Evolutionary conservation across 305 asterid genomes (phyloP), one percentile per base, ranked within the genome.

Genomic region (Solanum chacoense): DNA sequence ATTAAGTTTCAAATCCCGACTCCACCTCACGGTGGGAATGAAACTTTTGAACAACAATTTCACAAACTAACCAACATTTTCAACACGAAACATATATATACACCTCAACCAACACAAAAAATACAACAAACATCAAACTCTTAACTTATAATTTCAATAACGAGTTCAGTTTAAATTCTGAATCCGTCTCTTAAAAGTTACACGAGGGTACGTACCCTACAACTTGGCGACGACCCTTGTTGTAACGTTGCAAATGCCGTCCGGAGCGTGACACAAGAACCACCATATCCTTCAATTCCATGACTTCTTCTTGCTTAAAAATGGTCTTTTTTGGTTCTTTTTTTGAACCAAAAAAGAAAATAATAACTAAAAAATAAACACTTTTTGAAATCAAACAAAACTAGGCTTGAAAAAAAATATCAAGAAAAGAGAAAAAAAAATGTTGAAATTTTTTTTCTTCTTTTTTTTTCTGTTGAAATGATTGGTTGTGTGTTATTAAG

Each of bases 161-260:
- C 11, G 4, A 31, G 31, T 50, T 83, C 4, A 31, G 1, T 31
- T 31, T 84, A 84, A 84, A 84, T 84, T n/a, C 0, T 55, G 74
- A 32, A 22, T 84, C 3, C 2, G 0, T 3, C 31, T 20, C 7
- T 63, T 28, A 2, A 0, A 63, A 18, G 22, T 29, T 72, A 31
- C 24, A 31, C 0, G 28, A 20, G 69, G 24, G 36, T 35, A 81
- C 55, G 29, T 67, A 92, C 94, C 94, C 94, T 32, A 92, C 93
- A 34, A 92, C 94, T 85, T 89, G 92, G 24, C 94, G 94, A 88
- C 90, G 91, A 28, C 94, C 94, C 71, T 87, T 89, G 85, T 88
- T 83, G 86, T 92, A 92, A 16, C 93, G 91, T 73, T 92, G 94
- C 91, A 92, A 87, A 88, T 91, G 90, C 85, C 94, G 90, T 86